These are phyloP conservation scores for Pulveroboletus frians DNA, from an alignment of 768 basidiomycete species.

Conservation along the genomic window DNA sequence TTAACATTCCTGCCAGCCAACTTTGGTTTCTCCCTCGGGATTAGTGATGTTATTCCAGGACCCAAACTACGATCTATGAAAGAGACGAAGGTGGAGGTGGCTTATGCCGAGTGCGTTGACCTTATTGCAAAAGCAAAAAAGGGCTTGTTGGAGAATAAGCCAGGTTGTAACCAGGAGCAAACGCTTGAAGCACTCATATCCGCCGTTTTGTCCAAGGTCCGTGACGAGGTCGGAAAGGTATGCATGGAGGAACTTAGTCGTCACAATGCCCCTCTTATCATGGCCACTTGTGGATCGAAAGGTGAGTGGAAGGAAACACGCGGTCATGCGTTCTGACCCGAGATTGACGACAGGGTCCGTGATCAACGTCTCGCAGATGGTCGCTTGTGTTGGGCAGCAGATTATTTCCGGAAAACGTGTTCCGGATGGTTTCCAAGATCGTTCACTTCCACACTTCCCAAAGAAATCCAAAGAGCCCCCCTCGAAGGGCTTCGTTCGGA, in stretches of 20 bases:
- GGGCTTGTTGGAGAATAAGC: conserved; percentile 90
- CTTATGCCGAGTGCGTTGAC: conserved; percentile 82
- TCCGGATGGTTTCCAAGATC: conserved; percentile 97
- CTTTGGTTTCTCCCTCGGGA: conserved; percentile 95
- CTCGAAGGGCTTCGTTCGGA: conserved; percentile 96
- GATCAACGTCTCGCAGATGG: conserved; percentile 99
- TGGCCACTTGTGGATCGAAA: conserved; percentile 99
- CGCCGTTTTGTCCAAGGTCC: conserved; percentile 87
- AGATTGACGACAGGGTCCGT: conserved; percentile 70
- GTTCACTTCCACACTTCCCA: conserved; percentile 96
- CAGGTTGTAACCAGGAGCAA: conserved; percentile 96
- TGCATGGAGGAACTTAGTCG: conserved; percentile 98
- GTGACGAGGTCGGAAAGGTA: conserved; percentile 93
- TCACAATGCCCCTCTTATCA: conserved; percentile 95
- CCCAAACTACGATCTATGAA: conserved; percentile 76
- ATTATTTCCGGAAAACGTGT: conserved; percentile 98
- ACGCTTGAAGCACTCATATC: conserved; percentile 97
- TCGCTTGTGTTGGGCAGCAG: conserved; percentile 99
- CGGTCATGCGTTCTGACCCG: background rate
- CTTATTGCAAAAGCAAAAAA: conserved; percentile 87
- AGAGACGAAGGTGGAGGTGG: conserved; percentile 78
- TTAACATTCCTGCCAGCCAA: conserved; percentile 61
- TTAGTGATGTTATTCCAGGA: conserved; percentile 98
- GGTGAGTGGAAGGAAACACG: conserved; percentile 42
- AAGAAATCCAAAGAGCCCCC: conserved; percentile 96